These are phyloP conservation scores for Piloderma croceum DNA, from an alignment of 768 basidiomycete genomes.

Conservation along the genomic window DNA sequence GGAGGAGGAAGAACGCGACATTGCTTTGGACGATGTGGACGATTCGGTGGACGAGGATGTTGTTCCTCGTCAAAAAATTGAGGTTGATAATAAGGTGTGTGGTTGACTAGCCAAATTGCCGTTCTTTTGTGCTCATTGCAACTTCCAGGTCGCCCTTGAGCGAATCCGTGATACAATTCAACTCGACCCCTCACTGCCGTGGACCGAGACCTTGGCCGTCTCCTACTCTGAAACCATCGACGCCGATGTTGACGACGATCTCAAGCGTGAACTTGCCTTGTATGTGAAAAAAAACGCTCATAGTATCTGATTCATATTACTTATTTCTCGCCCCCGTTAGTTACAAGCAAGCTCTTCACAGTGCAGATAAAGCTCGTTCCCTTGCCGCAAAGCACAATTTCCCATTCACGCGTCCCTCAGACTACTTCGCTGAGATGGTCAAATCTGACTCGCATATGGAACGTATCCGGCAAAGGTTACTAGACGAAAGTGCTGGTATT, in stretches of 20 bases:
- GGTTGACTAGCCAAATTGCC: background rate
- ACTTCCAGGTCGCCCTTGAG: slow-evolving; percentile 60
- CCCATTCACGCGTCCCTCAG: slow-evolving; percentile 85
- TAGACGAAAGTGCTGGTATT: slow-evolving; percentile 84
- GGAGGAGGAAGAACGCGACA: slow-evolving; percentile 37
- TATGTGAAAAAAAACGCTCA: slow-evolving; percentile 38
- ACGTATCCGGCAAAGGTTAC: slow-evolving; percentile 80
- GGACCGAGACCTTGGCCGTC: slow-evolving; percentile 78
- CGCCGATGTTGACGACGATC: slow-evolving; percentile 79
- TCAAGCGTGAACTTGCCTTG: slow-evolving; percentile 95
- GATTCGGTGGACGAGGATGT: slow-evolving; percentile 66
- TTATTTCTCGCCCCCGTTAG: slow-evolving; percentile 35
- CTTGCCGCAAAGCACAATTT: slow-evolving; percentile 76
- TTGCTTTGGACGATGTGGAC: slow-evolving; percentile 67
- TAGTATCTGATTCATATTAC: background rate
- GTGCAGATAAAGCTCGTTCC: slow-evolving; percentile 66
- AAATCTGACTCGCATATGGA: slow-evolving; percentile 98
- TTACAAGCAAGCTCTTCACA: slow-evolving; percentile 91
- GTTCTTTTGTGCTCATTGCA: background rate
- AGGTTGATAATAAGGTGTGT: slow-evolving; percentile 75
- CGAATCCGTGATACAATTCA: slow-evolving; percentile 76
- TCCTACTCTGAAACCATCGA: slow-evolving; percentile 69
- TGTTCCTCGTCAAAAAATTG: slow-evolving; percentile 76
- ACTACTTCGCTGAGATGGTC: slow-evolving; percentile 99
- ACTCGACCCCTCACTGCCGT: slow-evolving; percentile 67